Base-by-base conservation (phyloP, 306 rosid species). In the Benincasa hispida region DNA sequence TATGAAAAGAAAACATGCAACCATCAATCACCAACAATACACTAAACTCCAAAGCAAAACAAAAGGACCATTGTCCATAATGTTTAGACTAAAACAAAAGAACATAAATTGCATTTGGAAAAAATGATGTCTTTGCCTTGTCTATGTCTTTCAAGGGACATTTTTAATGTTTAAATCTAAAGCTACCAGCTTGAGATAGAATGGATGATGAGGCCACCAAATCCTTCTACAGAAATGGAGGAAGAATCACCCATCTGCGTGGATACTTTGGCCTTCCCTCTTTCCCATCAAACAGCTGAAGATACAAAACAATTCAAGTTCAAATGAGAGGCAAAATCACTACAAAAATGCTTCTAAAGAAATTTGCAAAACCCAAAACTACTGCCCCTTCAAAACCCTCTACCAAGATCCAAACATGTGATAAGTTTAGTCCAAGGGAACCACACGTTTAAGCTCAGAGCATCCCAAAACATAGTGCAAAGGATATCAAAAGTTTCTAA, bases 221-320 rank as follows among this genome's bases (percentile, higher is more conserved):
- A 24, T 27, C 25, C 42, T 50, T 80, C 69, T 94, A 94, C 82
- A 94, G 86, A 86, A 94, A 86, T 79, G 98, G 98, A 37, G 99
- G 98, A 77, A 94, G 83, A 53, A 92, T 90, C 34, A 94, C 86
- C 98, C 97, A 94, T 79, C 99, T 83, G 63, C 96, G 98, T 25
- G 98, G 96, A 83, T 94, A 94, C 92, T 86, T 88, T 1, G 96
- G 98, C 63, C 84, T 84, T 75, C 96, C 98, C 4, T 94, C 99
- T 80, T 92, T 94, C 65, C 99, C 99, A 81, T 92, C 96, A 79
- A 94, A 94, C 78, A 94, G 50, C 99, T 94, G 93, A 85, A 88
- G 11, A 68, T 62, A 34, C 14, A 57, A 28, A 24, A 18, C 21
- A 50, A 17, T 45, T 45, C 51, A 15, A 42, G 50, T 45, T 48